A percentile compares a stretch with the other conserved stretches of the same genome.
phyloP scores from a whole-genome alignment of 129 eudicot species.

The Sambucus nigra region DNA sequence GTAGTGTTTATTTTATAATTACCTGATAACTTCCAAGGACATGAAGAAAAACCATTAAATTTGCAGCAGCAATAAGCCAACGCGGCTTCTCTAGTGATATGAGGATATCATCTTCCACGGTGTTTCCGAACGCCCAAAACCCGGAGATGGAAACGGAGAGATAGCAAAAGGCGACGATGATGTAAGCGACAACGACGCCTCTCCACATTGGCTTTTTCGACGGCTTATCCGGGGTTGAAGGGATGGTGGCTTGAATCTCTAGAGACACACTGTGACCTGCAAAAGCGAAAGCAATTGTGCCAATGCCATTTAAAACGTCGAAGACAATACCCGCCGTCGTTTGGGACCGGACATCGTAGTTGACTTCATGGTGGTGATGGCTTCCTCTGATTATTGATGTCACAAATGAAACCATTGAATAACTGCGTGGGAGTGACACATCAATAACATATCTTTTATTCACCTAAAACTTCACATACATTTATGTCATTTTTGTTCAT shows the following conservation, averaged over 20 bases:
- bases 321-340: slow-evolving; percentile 14
- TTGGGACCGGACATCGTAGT: slow-evolving; percentile 11
- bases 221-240: slow-evolving; percentile 16
- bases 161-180: slow-evolving; percentile 17
- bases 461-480: too few species aligned
- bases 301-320: slow-evolving; percentile 15
- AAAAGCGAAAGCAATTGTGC: slow-evolving; percentile 21
- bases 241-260: slow-evolving; percentile 24
- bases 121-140: slow-evolving; percentile 27
- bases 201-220: slow-evolving; percentile 23
- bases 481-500: too few species aligned
- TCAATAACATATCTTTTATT: too few species aligned
- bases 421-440: slow-evolving; percentile 9
- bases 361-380: slow-evolving; percentile 7
- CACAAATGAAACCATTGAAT: slow-evolving; percentile 17
- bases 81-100: slow-evolving; percentile 21
- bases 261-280: slow-evolving; percentile 19
- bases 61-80: slow-evolving; percentile 28
- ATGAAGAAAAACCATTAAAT: slow-evolving; percentile 29
- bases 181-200: slow-evolving; percentile 15
- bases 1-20: too few species aligned
- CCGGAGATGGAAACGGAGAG: slow-evolving; percentile 10
- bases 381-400: slow-evolving; percentile 11
- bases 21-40: slow-evolving; percentile 44
- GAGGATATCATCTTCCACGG: slow-evolving; percentile 25